These are phyloP conservation scores for Phialemonium atrogriseum DNA, from an alignment of 2,329 filamentous ascomycete species.

Conservation along the genomic window DNA sequence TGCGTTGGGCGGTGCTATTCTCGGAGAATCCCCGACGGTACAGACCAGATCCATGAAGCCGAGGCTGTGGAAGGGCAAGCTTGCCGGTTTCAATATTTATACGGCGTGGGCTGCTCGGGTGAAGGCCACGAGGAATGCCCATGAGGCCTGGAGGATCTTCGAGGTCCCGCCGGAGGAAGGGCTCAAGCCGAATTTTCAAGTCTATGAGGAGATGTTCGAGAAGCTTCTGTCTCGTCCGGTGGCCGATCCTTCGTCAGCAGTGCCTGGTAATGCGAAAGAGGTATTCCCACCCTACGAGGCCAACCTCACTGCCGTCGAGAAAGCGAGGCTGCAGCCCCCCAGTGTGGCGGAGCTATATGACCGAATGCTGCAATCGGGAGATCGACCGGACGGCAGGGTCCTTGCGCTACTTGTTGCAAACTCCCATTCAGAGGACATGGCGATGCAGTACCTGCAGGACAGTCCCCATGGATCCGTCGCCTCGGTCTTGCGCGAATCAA, in stretches of 20 bases:
- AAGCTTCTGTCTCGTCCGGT: slow-evolving; percentile 38
- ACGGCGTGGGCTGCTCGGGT: slow-evolving; percentile 47
- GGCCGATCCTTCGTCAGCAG: slow-evolving; percentile 14
- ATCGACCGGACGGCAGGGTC: slow-evolving; percentile 39
- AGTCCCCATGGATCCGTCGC: slow-evolving; percentile 21
- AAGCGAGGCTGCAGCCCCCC: slow-evolving; percentile 53
- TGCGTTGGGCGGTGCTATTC: slow-evolving; percentile 42
- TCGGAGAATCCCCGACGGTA: slow-evolving; percentile 46
- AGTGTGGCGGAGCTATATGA: slow-evolving; percentile 48
- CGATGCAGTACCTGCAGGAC: slow-evolving; percentile 40
- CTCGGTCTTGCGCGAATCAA: slow-evolving; percentile 7
- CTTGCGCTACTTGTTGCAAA: slow-evolving; percentile 48
- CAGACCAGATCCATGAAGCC: slow-evolving; percentile 37
- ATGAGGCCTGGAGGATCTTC: slow-evolving; percentile 52
- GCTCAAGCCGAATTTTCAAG: slow-evolving; percentile 26
- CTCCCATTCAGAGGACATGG: slow-evolving; percentile 37
- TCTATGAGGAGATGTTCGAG: slow-evolving; percentile 53
- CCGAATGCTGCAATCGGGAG: slow-evolving; percentile 42
- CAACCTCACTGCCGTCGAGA: slow-evolving; percentile 58
- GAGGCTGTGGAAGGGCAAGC: slow-evolving; percentile 18
- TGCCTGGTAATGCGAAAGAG: slow-evolving; percentile 55
- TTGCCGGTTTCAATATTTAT: slow-evolving; percentile 24
- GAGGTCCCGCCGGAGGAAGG: slow-evolving; percentile 25
- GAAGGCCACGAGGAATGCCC: slow-evolving; percentile 48
- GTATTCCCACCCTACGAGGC: slow-evolving; percentile 43